phyloP scores from a whole-genome alignment of 495 filamentous ascomycete species.

The Jackrogersella minutella region DNA sequence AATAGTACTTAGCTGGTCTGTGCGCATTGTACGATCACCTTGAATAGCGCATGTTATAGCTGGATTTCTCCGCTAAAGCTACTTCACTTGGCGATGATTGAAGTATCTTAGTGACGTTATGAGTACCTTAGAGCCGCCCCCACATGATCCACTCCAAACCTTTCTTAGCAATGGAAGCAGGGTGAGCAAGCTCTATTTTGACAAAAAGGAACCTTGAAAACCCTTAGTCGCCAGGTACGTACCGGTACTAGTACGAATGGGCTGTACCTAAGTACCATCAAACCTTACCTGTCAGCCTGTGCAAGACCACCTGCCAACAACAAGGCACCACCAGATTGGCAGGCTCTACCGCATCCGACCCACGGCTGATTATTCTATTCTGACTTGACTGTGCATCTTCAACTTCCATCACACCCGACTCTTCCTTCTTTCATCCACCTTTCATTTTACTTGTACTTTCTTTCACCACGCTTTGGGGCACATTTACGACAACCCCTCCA shows the following conservation, averaged over 20 bases:
- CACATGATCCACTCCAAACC: constrained; percentile 3
- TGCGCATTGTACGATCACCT: constrained; percentile 3
- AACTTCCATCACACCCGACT: constrained; percentile 19
- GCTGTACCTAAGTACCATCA: not conserved
- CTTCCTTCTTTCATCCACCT: constrained; percentile 15
- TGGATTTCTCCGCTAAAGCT: not conserved
- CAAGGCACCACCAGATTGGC: constrained; percentile 7
- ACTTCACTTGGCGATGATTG: not conserved
- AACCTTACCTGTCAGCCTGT: no score
- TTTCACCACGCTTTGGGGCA: not conserved
- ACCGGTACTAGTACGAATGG: no score
- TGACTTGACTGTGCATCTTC: constrained; percentile 17
- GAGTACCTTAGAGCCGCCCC: constrained; percentile 7
- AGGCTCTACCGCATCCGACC: constrained; percentile 23
- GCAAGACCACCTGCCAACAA: not conserved
- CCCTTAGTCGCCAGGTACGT: not conserved
- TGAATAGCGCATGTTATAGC: not conserved
- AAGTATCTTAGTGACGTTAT: constrained; percentile 32
- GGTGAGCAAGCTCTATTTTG: no score
- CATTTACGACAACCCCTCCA: not conserved
- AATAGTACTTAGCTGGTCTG: constrained; percentile 1
- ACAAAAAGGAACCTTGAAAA: not conserved
- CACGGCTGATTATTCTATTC: constrained; percentile 14
- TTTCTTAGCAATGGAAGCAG: constrained; percentile 34
- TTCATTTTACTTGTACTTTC: not conserved